Evolutionary conservation across 352 stramenopile genomes (phyloP).

Genomic region (Phytophthora sp.): DNA sequence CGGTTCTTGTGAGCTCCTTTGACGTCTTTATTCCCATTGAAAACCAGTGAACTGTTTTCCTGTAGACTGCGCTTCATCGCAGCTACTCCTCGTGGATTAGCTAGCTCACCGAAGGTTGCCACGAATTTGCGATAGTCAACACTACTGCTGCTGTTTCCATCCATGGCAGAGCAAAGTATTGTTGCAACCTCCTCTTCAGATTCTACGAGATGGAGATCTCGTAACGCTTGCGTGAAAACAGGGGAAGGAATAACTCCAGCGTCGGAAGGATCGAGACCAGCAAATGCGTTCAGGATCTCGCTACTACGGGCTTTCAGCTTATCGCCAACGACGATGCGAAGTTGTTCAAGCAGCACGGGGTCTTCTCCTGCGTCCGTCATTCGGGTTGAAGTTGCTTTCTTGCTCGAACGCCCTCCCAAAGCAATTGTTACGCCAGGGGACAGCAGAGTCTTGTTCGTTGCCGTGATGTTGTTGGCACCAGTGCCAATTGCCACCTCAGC

Average conservation of each 20-base stretch:
- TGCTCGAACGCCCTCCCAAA: slow-evolving; percentile 20
- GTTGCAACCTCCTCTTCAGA: slow-evolving; percentile 41
- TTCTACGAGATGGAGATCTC: slow-evolving; percentile 53
- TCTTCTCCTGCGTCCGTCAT: slow-evolving; percentile 26
- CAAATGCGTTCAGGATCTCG: slow-evolving; percentile 59
- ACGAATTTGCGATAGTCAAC: slow-evolving; percentile 76
- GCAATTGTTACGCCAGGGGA: slow-evolving; percentile 52
- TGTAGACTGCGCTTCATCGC: slow-evolving; percentile 40
- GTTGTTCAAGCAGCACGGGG: slow-evolving; percentile 53
- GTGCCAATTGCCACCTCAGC: slow-evolving; percentile 22
- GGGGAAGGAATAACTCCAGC: slow-evolving; percentile 47
- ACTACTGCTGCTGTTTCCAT: slow-evolving; percentile 31
- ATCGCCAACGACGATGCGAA: slow-evolving; percentile 68
- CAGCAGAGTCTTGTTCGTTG: slow-evolving; percentile 54
- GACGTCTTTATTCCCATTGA: slow-evolving; percentile 50
- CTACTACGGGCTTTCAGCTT: slow-evolving; percentile 43
- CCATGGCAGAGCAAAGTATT: slow-evolving; percentile 6
- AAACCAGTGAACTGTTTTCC: slow-evolving; percentile 74
- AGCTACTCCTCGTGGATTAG: slow-evolving; percentile 1
- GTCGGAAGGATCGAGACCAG: slow-evolving; percentile 46
- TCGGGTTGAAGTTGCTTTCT: slow-evolving; percentile 19
- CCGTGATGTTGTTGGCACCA: slow-evolving; percentile 10
- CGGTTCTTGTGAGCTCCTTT: slow-evolving; percentile 69
- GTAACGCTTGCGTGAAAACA: slow-evolving; percentile 60
- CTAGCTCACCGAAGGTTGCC: slow-evolving; percentile 57